Evolutionary conservation across 805 yeast genomes (phyloP), one percentile per base, ranked within the genome.

Genomic region (Jamesozyma hellenica): DNA sequence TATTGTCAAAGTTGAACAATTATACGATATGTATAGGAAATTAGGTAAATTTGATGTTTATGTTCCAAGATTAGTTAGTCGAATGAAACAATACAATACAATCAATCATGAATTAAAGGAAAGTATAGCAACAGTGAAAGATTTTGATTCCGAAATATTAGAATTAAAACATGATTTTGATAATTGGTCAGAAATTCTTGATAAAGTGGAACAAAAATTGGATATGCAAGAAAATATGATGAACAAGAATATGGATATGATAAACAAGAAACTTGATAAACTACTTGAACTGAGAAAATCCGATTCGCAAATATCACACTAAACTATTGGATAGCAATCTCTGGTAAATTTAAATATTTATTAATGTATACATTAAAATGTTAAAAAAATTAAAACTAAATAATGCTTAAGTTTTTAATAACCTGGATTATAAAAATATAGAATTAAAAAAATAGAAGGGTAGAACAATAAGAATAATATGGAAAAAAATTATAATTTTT

Each of bases 1-100:
- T 10, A 18, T 6, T 12, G 11, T 14, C n/a, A 36, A 29, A 30
- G 25, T 28, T n/a, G 16, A 11, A 11, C n/a, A 17, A 25, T 14
- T 28, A 13, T 28, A 29, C 14, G 28, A 29, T 3, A 14, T 13
- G n/a, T 57, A 53, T 43, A 44, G 36, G 1, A 46, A 38, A 3
- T 50, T 55, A 26, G 43, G 43, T 12, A 30, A 42, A 2, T 43
- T 55, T 4, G 40, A 39, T 21, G 34, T 50, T 7, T 49, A 49
- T 11, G 29, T 62, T 1, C 65, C 65, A 1, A 44, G 43, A 3
- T 34, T 61, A 1, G 36, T 56, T 12, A 47, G 53, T 23, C 44
- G 65, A 25, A 28, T 61, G 14, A 50, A 51, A 35, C 43, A 58
- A 0, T 31, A 61, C 17, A 47, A 50, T 32, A 50, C 42, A 1